These are phyloP conservation scores for Coniochaeta ligniaria DNA, from an alignment of 2,329 filamentous ascomycete genomes.

Conservation along the genomic window DNA sequence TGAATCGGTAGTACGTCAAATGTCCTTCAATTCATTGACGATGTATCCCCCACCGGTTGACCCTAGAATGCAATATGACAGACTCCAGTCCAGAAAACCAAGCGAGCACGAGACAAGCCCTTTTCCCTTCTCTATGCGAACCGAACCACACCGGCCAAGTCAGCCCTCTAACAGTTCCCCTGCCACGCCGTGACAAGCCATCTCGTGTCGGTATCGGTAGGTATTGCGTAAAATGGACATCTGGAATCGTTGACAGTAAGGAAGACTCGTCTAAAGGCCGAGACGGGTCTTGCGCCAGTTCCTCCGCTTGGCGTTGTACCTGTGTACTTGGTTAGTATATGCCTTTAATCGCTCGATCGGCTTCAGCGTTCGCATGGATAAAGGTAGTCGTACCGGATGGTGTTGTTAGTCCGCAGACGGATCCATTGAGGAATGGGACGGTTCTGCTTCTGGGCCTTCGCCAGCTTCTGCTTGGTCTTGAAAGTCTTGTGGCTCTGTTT, in stretches of 20 bases:
- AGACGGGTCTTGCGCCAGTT: constrained; percentile 99
- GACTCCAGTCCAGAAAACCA: constrained; percentile 12
- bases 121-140: not conserved
- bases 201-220: not conserved
- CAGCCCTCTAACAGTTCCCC: not conserved
- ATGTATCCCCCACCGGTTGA: constrained; percentile 3
- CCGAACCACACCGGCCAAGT: not conserved
- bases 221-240: not conserved
- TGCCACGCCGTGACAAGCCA: constrained; percentile 1
- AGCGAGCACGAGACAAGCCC: constrained; percentile 7
- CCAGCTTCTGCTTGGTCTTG: constrained; percentile 99
- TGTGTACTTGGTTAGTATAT: constrained; percentile 30
- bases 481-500: constrained; percentile 97
- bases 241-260: constrained; percentile 13
- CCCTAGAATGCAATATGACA: constrained; percentile 17
- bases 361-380: constrained; percentile 4
- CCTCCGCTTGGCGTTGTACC: constrained; percentile 99
- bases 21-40: constrained; percentile 12
- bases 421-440: constrained; percentile 99
- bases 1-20: constrained; percentile 4
- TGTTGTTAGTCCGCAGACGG: constrained; percentile 95
- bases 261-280: constrained; percentile 76
- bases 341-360: not conserved
- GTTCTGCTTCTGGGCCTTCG: constrained; percentile 99
- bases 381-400: constrained; percentile 76